Percentiles rank a stretch among this genome's conserved stretches.
Conservation (phyloP, 2,329 filamentous ascomycete genomes). For the Purpureocillium lavendulum region DNA sequence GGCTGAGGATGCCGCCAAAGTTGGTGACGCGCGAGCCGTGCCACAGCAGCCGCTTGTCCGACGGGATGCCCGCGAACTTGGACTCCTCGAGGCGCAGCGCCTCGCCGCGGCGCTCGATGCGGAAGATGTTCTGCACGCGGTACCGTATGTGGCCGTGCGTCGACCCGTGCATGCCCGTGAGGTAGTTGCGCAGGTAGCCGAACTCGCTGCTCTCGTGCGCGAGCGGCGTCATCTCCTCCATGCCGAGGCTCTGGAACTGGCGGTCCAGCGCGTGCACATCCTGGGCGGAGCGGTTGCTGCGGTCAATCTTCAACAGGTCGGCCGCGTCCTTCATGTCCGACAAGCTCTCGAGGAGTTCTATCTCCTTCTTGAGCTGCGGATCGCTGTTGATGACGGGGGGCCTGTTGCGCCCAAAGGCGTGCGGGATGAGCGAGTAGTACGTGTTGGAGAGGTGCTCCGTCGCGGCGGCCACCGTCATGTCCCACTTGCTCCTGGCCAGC, state of each 20-base stretch:
- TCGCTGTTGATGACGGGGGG: conserved; percentile 58
- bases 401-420: conserved; percentile 65
- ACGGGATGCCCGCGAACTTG: conserved; percentile 41
- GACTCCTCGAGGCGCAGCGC: conserved; percentile 56
- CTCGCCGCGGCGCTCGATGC: conserved; percentile 70
- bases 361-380: conserved; percentile 59
- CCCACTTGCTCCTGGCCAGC: conserved; percentile 36
- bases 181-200: conserved; percentile 54
- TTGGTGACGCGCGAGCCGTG: conserved; percentile 80
- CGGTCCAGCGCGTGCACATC: conserved; percentile 59
- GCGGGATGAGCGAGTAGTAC: conserved; percentile 78
- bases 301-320: conserved; percentile 63
- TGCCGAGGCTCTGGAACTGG: conserved; percentile 61
- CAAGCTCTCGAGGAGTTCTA: conserved; percentile 72
- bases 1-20: conserved; percentile 77
- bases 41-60: conserved; percentile 73
- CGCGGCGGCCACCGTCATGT: conserved; percentile 26
- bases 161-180: conserved; percentile 54
- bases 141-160: conserved; percentile 54
- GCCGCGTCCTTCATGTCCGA: conserved; percentile 79
- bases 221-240: conserved; percentile 71
- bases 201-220: conserved; percentile 54
- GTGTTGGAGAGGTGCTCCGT: conserved; percentile 62
- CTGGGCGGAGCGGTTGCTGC: conserved; percentile 29
- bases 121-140: conserved; percentile 67